phyloP scores from a whole-genome alignment of 495 filamentous ascomycete species.

The Penicillium subrubescens region DNA sequence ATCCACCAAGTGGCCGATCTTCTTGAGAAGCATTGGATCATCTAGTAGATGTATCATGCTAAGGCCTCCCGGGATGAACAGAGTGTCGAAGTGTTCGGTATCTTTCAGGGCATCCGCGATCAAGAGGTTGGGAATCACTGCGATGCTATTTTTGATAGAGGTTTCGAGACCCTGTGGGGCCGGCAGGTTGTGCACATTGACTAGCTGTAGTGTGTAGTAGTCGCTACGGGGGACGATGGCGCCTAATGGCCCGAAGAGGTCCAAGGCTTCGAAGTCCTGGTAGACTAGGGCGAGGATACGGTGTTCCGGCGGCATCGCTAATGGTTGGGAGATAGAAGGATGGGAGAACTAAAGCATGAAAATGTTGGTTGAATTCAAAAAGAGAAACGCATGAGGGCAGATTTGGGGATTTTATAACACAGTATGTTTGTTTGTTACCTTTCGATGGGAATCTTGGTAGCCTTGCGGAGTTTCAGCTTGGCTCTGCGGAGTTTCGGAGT shows the following conservation, averaged over 20 bases:
- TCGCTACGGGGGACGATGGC: conserved; percentile 5
- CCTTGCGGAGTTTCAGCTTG: not conserved
- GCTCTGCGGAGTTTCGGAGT: not conserved
- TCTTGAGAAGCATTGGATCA: not conserved
- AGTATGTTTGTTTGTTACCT: not conserved
- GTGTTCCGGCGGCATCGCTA: not conserved
- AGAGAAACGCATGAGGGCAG: not conserved
- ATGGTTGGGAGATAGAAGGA: not conserved
- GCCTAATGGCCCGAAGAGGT: conserved; percentile 5
- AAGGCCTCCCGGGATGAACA: not conserved
- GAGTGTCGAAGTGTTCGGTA: not conserved
- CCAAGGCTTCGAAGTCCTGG: conserved; percentile 4
- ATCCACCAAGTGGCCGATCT: not conserved
- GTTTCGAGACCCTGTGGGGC: not conserved
- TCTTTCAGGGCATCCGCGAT: not conserved
- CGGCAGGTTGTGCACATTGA: not conserved
- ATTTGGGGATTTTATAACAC: not conserved
- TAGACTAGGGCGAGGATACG: conserved; percentile 8
- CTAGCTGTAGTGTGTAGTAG: conserved; percentile 5
- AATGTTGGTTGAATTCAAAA: not conserved
- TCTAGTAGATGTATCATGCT: not conserved
- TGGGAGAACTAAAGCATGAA: not conserved
- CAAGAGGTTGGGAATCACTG: not conserved
- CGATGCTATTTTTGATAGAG: not conserved
- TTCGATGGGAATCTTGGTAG: no score